Conservation (phyloP, 768 basidiomycete genomes). For the Sporobolomyces phaffii region DNA sequence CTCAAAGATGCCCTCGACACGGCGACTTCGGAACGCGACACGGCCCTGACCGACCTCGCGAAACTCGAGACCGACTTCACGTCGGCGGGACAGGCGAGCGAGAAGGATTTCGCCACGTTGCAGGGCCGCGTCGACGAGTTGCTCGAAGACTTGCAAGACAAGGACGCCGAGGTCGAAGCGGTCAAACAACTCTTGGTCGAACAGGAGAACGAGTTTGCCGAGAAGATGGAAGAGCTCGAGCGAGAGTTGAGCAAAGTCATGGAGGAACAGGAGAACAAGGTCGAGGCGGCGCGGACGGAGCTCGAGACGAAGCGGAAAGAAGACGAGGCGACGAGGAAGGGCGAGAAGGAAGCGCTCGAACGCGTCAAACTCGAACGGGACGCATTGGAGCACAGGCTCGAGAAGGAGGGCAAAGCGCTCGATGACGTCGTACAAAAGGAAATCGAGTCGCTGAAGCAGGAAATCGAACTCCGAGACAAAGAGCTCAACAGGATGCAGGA, state of each 20-base stretch:
- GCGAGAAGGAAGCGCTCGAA: conserved; percentile 10
- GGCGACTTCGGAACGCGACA: conserved; percentile 4
- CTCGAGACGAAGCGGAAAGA: neutral
- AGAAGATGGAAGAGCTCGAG: conserved; percentile 40
- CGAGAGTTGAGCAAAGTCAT: conserved; percentile 40
- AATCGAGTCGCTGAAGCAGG: conserved; percentile 14
- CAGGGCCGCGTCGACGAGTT: conserved; percentile 23
- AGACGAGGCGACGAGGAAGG: conserved; percentile 4
- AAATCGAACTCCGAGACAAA: conserved; percentile 10
- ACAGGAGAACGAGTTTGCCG: conserved; percentile 39
- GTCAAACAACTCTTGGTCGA: conserved; percentile 20
- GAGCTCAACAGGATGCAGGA: conserved; percentile 18
- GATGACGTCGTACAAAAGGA: conserved; percentile 26
- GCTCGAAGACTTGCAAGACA: conserved; percentile 31
- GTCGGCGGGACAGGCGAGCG: conserved; percentile 5
- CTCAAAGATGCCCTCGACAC: conserved; percentile 35
- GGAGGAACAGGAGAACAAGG: conserved; percentile 40
- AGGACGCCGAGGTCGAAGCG: conserved; percentile 36
- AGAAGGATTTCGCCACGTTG: neutral
- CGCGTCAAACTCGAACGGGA: conserved; percentile 17
- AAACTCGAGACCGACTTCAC: conserved; percentile 18
- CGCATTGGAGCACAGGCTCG: conserved; percentile 13
- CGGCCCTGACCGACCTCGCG: conserved; percentile 14
- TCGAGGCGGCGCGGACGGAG: conserved; percentile 28
- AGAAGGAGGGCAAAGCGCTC: neutral